Conservation (phyloP, 805 yeast genomes). For the Priceomyces carsonii region DNA sequence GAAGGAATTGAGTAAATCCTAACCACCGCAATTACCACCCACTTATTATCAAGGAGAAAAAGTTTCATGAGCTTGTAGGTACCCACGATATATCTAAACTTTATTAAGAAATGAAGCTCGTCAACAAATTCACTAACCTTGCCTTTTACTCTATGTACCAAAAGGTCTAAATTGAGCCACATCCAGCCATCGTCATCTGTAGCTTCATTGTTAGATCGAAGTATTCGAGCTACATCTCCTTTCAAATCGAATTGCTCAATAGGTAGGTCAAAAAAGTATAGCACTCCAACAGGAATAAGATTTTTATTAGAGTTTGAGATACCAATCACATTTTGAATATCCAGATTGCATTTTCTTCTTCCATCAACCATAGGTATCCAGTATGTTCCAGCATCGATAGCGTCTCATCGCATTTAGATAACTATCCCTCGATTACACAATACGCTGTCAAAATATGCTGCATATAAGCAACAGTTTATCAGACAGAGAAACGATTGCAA, state of each 20-base stretch:
- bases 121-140: constrained; percentile 22
- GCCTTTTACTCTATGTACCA: constrained; percentile 15
- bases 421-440: neutral
- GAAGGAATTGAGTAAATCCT: constrained; percentile 51
- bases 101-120: constrained; percentile 46
- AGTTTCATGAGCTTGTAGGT: constrained; percentile 37
- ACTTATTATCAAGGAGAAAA: neutral
- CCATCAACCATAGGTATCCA: neutral
- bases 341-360: constrained; percentile 23
- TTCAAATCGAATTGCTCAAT: constrained; percentile 29
- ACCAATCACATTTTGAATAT: constrained; percentile 39
- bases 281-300: constrained; percentile 50
- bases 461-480: too few relatives aligned
- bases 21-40: constrained; percentile 23
- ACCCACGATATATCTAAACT: constrained; percentile 40
- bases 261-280: constrained; percentile 48
- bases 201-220: too few relatives aligned
- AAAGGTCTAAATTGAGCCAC: constrained; percentile 55
- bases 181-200: constrained; percentile 47
- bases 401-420: too few relatives aligned
- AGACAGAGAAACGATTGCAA: too few relatives aligned
- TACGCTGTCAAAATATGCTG: too few relatives aligned
- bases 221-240: too few relatives aligned
- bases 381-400: neutral
- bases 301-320: constrained; percentile 41